Percentiles rank a stretch among this genome's conserved stretches.
Evolutionary conservation across 768 basidiomycete species (phyloP).

Genomic region (Termitomyces sp.): DNA sequence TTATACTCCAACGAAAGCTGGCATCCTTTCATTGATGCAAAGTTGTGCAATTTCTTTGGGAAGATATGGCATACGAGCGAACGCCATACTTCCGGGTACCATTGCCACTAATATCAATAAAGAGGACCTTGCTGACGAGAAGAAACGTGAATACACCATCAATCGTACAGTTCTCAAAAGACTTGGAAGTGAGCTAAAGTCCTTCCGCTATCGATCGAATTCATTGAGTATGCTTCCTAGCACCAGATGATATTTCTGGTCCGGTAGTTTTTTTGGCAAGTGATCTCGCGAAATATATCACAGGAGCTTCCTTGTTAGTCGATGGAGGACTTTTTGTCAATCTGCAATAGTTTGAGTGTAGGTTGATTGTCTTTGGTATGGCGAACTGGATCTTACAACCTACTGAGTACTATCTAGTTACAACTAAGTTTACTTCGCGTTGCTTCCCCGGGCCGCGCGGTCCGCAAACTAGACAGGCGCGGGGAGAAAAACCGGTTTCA

Average conservation of each 20-base stretch:
- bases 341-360: slow-evolving; percentile 39
- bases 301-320: slow-evolving; percentile 57
- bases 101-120: slow-evolving; percentile 76
- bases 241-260: slow-evolving; percentile 66
- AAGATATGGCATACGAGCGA: slow-evolving; percentile 70
- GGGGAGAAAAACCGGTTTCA: slow-evolving; percentile 25
- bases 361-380: neutral
- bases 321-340: slow-evolving; percentile 76
- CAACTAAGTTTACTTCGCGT: neutral
- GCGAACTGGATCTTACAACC: neutral
- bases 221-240: slow-evolving; percentile 18
- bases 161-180: slow-evolving; percentile 61
- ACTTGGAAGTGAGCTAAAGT: slow-evolving; percentile 44
- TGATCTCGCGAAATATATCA: slow-evolving; percentile 66
- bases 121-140: slow-evolving; percentile 56
- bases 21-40: slow-evolving; percentile 74
- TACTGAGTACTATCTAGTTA: too few relatives aligned
- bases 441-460: slow-evolving; percentile 8
- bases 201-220: neutral
- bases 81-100: slow-evolving; percentile 69
- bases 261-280: slow-evolving; percentile 71
- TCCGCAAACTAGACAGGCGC: neutral
- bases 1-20: slow-evolving; percentile 79
- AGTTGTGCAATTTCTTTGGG: slow-evolving; percentile 72
- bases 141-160: slow-evolving; percentile 58